A percentile compares a stretch with the other conserved stretches of the same genome.
phyloP scores from a whole-genome alignment of 441 rosid genomes.

The Euphorbia schlechtendalii region DNA sequence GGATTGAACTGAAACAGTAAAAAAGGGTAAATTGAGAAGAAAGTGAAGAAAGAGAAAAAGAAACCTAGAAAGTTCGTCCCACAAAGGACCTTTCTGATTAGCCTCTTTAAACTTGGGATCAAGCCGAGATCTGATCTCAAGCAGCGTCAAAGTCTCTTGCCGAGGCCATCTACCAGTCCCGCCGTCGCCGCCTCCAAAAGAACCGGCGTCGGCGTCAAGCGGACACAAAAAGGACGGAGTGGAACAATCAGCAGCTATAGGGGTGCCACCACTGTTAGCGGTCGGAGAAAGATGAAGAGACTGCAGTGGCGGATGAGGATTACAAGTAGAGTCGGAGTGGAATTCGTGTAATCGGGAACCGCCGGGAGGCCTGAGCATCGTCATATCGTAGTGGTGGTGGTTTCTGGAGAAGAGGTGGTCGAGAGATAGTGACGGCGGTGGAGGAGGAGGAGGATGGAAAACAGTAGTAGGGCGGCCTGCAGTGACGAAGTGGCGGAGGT shows the following conservation, averaged over 20 bases:
- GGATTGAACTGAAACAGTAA: too few species aligned
- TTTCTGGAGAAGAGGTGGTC: conserved; percentile 3
- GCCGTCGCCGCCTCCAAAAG: conserved; percentile 23
- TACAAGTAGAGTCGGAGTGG: conserved; percentile 22
- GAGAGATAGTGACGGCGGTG: neutral
- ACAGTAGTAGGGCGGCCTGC: conserved; percentile 28
- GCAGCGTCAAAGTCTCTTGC: conserved; percentile 89
- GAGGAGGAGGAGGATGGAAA: conserved; percentile 24
- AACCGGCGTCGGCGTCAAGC: conserved; percentile 14
- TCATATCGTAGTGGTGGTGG: conserved; percentile 34
- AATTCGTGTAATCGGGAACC: conserved; percentile 32
- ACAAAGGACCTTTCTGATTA: conserved; percentile 90
- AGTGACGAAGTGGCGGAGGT: conserved; percentile 65
- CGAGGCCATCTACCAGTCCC: conserved; percentile 77
- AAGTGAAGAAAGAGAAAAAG: too few species aligned
- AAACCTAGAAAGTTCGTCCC: conserved; percentile 65
- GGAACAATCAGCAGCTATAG: conserved; percentile 14
- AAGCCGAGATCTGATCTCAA: conserved; percentile 95
- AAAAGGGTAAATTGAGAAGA: too few species aligned
- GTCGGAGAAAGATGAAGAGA: neutral
- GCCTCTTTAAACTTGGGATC: conserved; percentile 93
- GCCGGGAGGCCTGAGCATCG: conserved; percentile 47
- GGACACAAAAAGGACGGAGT: conserved; percentile 9
- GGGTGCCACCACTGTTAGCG: conserved; percentile 11
- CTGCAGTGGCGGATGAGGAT: conserved; percentile 16